A percentile compares a stretch with the other conserved stretches of the same genome.
phyloP scores from a whole-genome alignment of 257 asterid species.

The Solanum ossicruentum region DNA sequence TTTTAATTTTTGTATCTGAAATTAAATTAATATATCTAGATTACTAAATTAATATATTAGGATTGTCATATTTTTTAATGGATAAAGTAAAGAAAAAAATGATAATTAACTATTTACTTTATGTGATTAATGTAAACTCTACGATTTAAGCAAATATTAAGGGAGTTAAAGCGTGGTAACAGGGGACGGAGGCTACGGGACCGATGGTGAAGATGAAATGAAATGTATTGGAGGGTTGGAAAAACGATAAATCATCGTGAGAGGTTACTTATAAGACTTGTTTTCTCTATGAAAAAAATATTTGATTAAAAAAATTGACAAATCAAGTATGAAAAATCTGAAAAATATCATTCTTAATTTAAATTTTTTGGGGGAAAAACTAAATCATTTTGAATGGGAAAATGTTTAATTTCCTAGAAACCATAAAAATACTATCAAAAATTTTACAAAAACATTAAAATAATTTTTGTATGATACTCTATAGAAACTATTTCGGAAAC shows the following conservation, averaged over 20 bases:
- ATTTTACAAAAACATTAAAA: not conserved
- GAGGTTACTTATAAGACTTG: not conserved
- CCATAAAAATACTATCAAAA: not conserved
- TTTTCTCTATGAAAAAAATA: not conserved
- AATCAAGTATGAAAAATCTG: not conserved
- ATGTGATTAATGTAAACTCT: too few relatives aligned
- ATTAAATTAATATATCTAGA: too few relatives aligned
- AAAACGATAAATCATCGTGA: not conserved
- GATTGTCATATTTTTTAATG: too few relatives aligned
- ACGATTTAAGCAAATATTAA: not conserved
- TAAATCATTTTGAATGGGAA: not conserved
- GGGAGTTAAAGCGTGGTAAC: too few relatives aligned
- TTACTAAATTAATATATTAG: too few relatives aligned
- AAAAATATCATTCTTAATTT: not conserved
- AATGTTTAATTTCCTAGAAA: not conserved
- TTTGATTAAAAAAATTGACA: not conserved
- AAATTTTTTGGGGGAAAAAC: not conserved
- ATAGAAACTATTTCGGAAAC: too few relatives aligned
- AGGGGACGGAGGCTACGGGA: not conserved
- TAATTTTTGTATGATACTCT: not conserved
- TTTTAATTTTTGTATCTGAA: too few relatives aligned
- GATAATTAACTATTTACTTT: too few relatives aligned
- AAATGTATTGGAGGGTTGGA: fast-evolving
- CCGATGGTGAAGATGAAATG: not conserved
- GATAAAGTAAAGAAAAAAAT: too few relatives aligned